Evolutionary conservation across 352 stramenopile species (phyloP), one percentile per base, ranked within the genome.

Genomic region (Pelagophyceae sp.): DNA sequence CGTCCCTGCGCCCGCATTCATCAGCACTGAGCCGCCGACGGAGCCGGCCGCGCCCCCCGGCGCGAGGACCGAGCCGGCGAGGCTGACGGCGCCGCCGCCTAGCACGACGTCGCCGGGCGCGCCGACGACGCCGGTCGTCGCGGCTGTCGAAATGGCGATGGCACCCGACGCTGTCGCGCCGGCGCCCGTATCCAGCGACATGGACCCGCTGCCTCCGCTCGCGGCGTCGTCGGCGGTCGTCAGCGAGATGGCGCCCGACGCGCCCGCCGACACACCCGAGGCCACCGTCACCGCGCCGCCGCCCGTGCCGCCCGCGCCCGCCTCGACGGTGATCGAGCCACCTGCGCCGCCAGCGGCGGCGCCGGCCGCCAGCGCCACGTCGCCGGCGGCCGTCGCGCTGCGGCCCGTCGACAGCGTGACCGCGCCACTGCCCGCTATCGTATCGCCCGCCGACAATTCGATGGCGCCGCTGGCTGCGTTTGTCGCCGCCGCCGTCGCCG

Each of bases 201-300:
- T 69, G 76, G 54, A 64, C 72, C 35, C 80, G 76, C 37, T 31
- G 23, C 72, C 35, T 20, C 61, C 76, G 45, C 60, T 45, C 25
- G 38, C 61, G 25, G 40, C 29, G 38, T 35, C 76, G 38, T 1
- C 38, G 27, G 17, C 35, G n/a, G 70, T 38, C 29, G 40, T 3
- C 37, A 77, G n/a, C 17, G 2, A 11, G 15, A n/a, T 27, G 58
- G 23, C 29, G 11, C 23, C 23, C 27, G 58, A 31, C 11, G 6
- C 58, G 58, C 31, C 58, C 11, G 23, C 58, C 15, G 58, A 31
- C 58, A 27, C 23, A 27, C 58, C 58, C 58, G 58, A n/a, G 15
- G 29, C 23, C 15, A 67, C 58, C 11, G 32, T 54, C 1, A 76
- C 33, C 20, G 38, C 38, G 32, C 77, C 67, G 74, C 45, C 45